phyloP scores from a whole-genome alignment of 768 basidiomycete genomes.

The Mycena sanguinolenta region DNA sequence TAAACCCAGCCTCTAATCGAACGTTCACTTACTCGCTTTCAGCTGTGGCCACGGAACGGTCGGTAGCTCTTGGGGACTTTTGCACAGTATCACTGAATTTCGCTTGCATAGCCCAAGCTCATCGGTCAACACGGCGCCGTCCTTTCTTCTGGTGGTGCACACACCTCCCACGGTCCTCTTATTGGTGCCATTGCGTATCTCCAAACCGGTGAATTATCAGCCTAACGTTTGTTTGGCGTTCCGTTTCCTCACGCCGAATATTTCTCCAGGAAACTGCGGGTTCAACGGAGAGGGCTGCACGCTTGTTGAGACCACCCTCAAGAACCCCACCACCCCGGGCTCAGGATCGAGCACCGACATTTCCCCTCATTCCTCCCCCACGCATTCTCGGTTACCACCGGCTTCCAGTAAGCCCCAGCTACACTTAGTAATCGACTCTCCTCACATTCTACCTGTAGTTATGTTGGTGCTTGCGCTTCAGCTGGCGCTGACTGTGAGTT shows the following conservation, averaged over 20 bases:
- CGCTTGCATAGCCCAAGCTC: slow-evolving; percentile 39
- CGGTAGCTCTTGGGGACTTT: background rate
- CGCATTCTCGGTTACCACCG: slow-evolving; percentile 50
- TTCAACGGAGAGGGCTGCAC: slow-evolving; percentile 54
- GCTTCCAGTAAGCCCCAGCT: slow-evolving; percentile 39
- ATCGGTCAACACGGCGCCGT: slow-evolving; percentile 38
- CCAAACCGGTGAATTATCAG: slow-evolving; percentile 3
- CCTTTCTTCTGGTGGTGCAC: slow-evolving; percentile 46
- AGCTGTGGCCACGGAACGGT: slow-evolving; percentile 36
- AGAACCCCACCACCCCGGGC: slow-evolving; percentile 48
- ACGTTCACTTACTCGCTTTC: background rate
- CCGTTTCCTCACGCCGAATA: slow-evolving; percentile 22
- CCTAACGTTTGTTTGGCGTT: background rate
- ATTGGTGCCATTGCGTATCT: slow-evolving; percentile 47
- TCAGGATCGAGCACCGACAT: slow-evolving; percentile 52
- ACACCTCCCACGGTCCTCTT: slow-evolving; percentile 45
- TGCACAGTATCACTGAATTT: background rate
- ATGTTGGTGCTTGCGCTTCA: slow-evolving; percentile 44
- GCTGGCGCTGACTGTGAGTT: slow-evolving; percentile 44
- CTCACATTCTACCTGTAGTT: slow-evolving; percentile 18
- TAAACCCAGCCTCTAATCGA: no score
- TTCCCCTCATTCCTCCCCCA: slow-evolving; percentile 49
- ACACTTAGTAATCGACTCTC: no score
- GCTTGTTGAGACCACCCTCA: slow-evolving; percentile 49
- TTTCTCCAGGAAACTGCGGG: slow-evolving; percentile 45